Evolutionary conservation across 345 rosid species (phyloP), one percentile per base, ranked within the genome.

Genomic region (Gossypium mustelinum): DNA sequence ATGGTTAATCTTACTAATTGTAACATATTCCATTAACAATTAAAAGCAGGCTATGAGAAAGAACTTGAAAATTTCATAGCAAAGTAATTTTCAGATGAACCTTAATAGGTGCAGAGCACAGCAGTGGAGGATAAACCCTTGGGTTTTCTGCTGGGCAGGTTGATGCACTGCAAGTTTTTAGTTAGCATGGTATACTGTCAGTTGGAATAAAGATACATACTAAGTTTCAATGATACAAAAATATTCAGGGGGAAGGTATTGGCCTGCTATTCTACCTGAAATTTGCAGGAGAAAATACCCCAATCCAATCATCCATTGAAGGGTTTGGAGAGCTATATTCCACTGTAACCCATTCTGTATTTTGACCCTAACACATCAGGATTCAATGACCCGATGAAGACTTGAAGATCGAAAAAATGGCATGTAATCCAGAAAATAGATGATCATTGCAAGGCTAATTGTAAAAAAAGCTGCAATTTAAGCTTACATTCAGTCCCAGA

Each of bases 211-310:
- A 47, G 41, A 47, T 22, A 18, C 41, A 5, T 34, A 34, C 5
- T 34, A 34, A 5, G 1, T 34, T 34, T 5, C 7, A 34, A 34
- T 34, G 7, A 34, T 34, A 34, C 51, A n/a, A 9, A 9, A 58
- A 43, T 43, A 41, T 64, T 41, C 6, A 41, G 5, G 41, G 25
- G 18, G 20, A 29, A 58, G 68, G 68, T 41, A 39, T 39, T 17
- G 7, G 3, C 11, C 43, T 17, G 50, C 14, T 41, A 68, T 68
- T 68, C 11, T 79, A 91, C 94, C 87, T 88, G 84, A 91, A 87
- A 79, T 89, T 84, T 66, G 89, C 84, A 74, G 94, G 92, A 65
- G 97, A 91, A 83, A 91, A 89, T 39, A 91, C 92, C 60, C 88
- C 97, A 78, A 91, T 86, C 92, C 97, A 88, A 74, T 92, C 91